These are phyloP conservation scores for Takakia lepidozioides DNA, from an alignment of 225 moss, liverwort and hornwort genomes.

Conservation along the genomic window DNA sequence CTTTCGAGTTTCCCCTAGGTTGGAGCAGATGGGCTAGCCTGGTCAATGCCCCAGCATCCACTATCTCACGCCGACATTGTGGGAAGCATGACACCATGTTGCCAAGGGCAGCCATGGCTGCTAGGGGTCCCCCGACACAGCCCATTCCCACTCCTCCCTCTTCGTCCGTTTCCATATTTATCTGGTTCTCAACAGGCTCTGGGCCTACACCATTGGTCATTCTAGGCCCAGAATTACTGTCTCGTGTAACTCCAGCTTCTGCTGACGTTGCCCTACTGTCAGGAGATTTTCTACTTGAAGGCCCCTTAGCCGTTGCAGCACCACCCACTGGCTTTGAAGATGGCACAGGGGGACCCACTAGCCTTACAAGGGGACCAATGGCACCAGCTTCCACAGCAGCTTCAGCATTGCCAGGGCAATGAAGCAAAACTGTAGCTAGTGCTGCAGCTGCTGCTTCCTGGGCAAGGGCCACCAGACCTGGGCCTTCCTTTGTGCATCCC, in stretches of 20 bases:
- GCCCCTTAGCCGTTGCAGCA: not conserved
- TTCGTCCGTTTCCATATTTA: not conserved
- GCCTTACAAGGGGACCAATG: conserved; percentile 34
- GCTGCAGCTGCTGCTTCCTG: conserved; percentile 64
- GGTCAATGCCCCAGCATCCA: conserved; percentile 31
- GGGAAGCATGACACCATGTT: conserved; percentile 64
- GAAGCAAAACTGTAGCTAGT: conserved; percentile 46
- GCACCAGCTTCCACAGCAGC: conserved; percentile 45
- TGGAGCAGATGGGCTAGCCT: conserved; percentile 42
- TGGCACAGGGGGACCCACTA: conserved; percentile 21
- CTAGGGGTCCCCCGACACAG: conserved; percentile 29
- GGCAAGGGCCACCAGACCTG: conserved; percentile 23
- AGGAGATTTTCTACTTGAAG: not conserved
- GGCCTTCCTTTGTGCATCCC: conserved; percentile 11
- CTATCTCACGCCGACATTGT: conserved; percentile 51
- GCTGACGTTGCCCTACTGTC: conserved; percentile 21
- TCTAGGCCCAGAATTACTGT: conserved; percentile 5
- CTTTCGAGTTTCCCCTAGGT: conserved; percentile 1
- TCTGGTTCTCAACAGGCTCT: not conserved
- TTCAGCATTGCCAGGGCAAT: conserved; percentile 49
- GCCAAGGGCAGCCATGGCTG: conserved; percentile 65
- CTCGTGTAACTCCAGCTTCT: conserved; percentile 13
- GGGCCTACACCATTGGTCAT: not conserved
- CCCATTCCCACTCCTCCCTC: conserved; percentile 6
- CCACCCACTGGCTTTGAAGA: not conserved